Base-by-base conservation (phyloP, 2,329 filamentous ascomycete species). In the Aspergillus latus region DNA sequence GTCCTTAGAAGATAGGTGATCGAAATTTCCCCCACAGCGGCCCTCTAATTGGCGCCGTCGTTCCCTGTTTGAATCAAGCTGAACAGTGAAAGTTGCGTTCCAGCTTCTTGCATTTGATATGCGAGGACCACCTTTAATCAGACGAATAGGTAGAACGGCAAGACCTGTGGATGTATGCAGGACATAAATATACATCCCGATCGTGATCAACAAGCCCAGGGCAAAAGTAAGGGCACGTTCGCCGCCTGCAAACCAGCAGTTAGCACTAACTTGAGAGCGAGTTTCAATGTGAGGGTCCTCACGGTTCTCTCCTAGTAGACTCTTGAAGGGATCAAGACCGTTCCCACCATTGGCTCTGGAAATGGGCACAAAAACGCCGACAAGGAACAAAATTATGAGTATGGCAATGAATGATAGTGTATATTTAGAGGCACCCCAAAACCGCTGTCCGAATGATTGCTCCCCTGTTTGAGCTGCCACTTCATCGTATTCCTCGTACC, bases 401-500 rank as follows among this genome's bases (percentile, higher is more conserved):
- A 97, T 82, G 36, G 87, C 75, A 46, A 97, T 76, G 72, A 97
- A 97, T 58, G 86, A 88, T 49, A 92, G 76, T 0, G 94, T 97
- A 76, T 97, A 97, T 76, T 95, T 96, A 70, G 90, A 79, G 3
- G 94, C 91, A n/a, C 87, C 87, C 83, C 87, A 88, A 58, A 97
- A 82, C 53, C 91, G 84, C 67, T 85, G 83, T 5, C 80, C 82
- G 57, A 88, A 74, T 2, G 88, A 88, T 70, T 92, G 87, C 30
- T 84, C 85, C 32, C 90, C 89, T 59, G 90, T 84, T 66, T 96
- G 90, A 34, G 88, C 83, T 59, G 92, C 92, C 16, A 93, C 87
- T 75, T 97, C 92, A 67, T 97, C 93, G 63, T 96, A 96, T 74
- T 97, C 94, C 73, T 99, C 94, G 68, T 96, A 94, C 86, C 89